Base-by-base conservation (phyloP, 768 basidiomycete species). In the Pulveroboletus ravenelii region DNA sequence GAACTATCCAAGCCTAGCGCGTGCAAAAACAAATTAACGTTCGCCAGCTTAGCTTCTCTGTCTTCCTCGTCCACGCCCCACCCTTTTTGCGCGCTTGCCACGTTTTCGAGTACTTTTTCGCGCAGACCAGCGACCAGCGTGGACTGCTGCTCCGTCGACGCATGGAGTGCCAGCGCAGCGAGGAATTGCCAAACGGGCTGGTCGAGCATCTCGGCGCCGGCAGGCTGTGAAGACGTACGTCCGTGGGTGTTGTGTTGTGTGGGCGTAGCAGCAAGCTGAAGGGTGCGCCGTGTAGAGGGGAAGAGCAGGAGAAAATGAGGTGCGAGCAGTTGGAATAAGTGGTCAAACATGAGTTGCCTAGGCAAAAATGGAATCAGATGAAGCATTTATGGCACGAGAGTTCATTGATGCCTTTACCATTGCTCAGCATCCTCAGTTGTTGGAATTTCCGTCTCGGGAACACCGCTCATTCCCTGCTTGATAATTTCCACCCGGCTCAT, bases 181-280 rank as follows among this genome's bases (percentile, higher is more conserved):
- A 96, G 78, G 76, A 93, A 90, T 64, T 89, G 87, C 93, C 93
- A 96, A n/a, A 92, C 89, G 13, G 88, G 89, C 66, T 89, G 88
- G 70, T 95, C 92, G 48, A 87, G 76, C 51, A 79, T 74, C 63
- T 89, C 87, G 67, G 72, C 35, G 63, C 66, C 39, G 51, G 59
- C 12, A 2, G 41, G 84, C 62, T 89, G 87, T 68, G 93, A 86
- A 50, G 85, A 73, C 37, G 73, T 69, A 61, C 87, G 87, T 30
- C 78, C 76, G 25, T 74, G 62, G 30, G 41, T 35, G n/a, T 58
- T 63, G 48, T 65, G 66, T 35, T 68, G 70, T 27, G 70, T 41
- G 66, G 72, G 55, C 63, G 68, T 46, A 10, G 64, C 70, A 51
- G 55, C 54, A 52, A 62, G 75, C 58, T 79, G 66, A 46, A 68